Evolutionary conservation across 257 asterid species (phyloP).

Genomic region (Linderniella brevidens): DNA sequence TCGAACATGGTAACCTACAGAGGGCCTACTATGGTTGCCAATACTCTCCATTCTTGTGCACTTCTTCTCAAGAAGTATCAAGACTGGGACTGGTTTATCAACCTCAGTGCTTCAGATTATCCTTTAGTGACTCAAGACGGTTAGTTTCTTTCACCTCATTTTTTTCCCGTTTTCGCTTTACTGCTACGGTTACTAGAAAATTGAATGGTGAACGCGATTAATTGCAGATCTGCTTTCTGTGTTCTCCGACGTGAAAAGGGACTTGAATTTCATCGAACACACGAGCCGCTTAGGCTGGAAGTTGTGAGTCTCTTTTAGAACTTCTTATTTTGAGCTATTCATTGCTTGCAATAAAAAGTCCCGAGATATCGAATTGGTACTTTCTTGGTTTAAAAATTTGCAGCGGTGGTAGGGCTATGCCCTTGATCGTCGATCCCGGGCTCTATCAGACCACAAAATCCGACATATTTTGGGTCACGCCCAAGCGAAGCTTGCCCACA

Average conservation of each 20-base stretch:
- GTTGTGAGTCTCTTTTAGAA: constrained; percentile 28
- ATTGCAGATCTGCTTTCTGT: constrained; percentile 61
- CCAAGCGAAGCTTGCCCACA: constrained; percentile 50
- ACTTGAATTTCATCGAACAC: constrained; percentile 49
- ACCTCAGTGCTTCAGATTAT: constrained; percentile 97
- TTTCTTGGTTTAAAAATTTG: constrained; percentile 10
- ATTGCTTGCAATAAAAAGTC: neutral
- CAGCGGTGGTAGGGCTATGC: constrained; percentile 63
- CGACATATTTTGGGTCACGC: constrained; percentile 44
- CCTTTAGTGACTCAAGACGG: constrained; percentile 99
- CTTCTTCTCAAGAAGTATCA: constrained; percentile 53
- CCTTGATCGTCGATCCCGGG: constrained; percentile 67
- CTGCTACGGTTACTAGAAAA: neutral
- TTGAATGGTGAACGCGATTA: constrained; percentile 4
- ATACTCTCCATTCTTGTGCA: constrained; percentile 92
- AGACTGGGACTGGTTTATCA: constrained; percentile 98
- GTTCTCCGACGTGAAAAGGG: constrained; percentile 36
- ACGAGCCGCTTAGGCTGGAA: constrained; percentile 70
- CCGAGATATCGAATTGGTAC: neutral
- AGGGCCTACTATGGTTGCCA: constrained; percentile 95
- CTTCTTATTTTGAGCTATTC: constrained; percentile 1
- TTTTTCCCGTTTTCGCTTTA: neutral
- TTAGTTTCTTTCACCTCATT: constrained; percentile 14
- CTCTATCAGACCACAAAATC: constrained; percentile 51
- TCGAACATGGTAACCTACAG: constrained; percentile 88